Base-by-base conservation (phyloP, 352 stramenopile species). In the Phytophthora syringae region DNA sequence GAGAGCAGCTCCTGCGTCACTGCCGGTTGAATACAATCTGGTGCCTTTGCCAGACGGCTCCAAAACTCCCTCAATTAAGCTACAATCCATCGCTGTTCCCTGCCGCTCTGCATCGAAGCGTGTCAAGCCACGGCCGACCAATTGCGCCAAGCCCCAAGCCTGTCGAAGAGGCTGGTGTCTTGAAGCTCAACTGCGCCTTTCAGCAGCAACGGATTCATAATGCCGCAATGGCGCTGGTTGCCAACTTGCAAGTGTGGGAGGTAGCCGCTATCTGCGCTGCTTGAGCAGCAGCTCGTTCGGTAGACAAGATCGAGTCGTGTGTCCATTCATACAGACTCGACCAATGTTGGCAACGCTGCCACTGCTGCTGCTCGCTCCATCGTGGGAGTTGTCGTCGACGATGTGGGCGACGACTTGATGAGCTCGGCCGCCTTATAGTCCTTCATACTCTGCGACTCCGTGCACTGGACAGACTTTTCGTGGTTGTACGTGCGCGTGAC, bases 401-500 rank as follows among this genome's bases (percentile, higher is more conserved):
- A 70, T 40, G 56, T 68, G 27, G 67, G 67, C 28, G 74, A 79
- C 57, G 42, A 69, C 51, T 80, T 88, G 32, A 66, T 66, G 49
- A 79, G 62, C 40, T 76, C 74, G 28, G 73, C 73, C 34, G 69
- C 70, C 53, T 93, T 80, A 73, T 92, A 92, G 67, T 91, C 85
- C 34, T 79, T 80, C 81, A 91, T 89, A 51, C 83, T 94, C 44
- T 78, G 76, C 43, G 85, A 94, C 55, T 91, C 77, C n/a, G 86
- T 89, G 57, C 84, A 70, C 55, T 79, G 72, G 37, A 91, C 79
- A 11, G 74, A 79, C 30, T 76, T 76, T 34, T 88, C 70, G 67
- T 94, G 82, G 57, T 94, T 91, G 75, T 81, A 94, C 22, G 77
- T 76, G 30, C 85, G 83, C 25, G 85, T 86, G 60, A 94, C 82